Percentiles rank a stretch among this genome's conserved stretches.
Evolutionary conservation across 495 filamentous ascomycete species (phyloP).

Genomic region (Zalerion maritima): DNA sequence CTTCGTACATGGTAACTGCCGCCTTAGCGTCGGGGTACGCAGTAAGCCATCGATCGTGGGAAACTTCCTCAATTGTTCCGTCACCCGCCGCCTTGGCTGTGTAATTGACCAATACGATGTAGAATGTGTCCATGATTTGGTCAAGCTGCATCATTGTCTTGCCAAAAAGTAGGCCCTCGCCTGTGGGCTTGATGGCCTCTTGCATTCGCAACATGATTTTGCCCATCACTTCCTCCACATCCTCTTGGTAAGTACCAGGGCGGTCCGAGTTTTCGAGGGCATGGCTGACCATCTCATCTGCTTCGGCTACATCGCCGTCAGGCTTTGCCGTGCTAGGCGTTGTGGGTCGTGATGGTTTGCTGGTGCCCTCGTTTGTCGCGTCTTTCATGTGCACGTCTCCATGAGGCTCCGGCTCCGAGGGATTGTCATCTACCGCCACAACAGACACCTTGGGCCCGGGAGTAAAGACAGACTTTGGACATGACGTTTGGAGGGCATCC

Average conservation of each 20-base stretch:
- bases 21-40: slow-evolving; percentile 25
- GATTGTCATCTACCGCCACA: too few species aligned
- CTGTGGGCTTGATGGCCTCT: slow-evolving; percentile 65
- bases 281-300: slow-evolving; percentile 24
- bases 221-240: slow-evolving; percentile 89
- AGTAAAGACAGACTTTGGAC: too few species aligned
- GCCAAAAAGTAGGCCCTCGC: too few species aligned
- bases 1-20: slow-evolving; percentile 56
- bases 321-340: slow-evolving; percentile 6
- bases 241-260: slow-evolving; percentile 49
- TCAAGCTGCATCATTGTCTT: slow-evolving; percentile 67
- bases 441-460: too few species aligned
- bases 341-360: slow-evolving; percentile 2
- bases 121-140: slow-evolving; percentile 50
- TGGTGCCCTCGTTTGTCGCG: neutral
- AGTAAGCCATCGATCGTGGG: slow-evolving; percentile 23
- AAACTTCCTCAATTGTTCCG: slow-evolving; percentile 14
- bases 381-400: slow-evolving; percentile 4
- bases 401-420: too few species aligned
- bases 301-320: slow-evolving; percentile 1
- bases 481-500: too few species aligned
- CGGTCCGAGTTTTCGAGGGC: slow-evolving; percentile 29
- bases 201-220: slow-evolving; percentile 82
- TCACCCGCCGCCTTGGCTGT: slow-evolving; percentile 17
- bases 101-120: slow-evolving; percentile 29